Evolutionary conservation across 2,329 filamentous ascomycete genomes (phyloP), one percentile per base, ranked within the genome.

Genomic region (Penicillium frequentans): DNA sequence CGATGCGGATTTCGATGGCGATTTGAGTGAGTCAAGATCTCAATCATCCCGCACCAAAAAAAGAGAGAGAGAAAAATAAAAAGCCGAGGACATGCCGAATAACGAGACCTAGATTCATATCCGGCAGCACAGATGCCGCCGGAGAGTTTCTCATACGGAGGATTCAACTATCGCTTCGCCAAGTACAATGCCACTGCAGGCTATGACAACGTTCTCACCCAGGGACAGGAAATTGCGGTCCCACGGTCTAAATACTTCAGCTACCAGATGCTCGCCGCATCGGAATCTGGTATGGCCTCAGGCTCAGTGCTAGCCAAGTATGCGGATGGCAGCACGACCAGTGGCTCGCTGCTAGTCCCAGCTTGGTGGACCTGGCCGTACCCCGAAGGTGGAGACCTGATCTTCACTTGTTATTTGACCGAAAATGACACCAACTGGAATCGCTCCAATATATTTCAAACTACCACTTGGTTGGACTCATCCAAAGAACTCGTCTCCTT

Each of bases 331-430:
- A 70, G 63, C n/a, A 73, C 68, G 1, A 64, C 66, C 7, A 70
- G 68, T n/a, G 64, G 63, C 16, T 62, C 71, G 2, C 55, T 76
- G 14, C 64, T 75, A 1, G 69, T 75, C 3, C 71, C 73, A 29
- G 72, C 74, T 7, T 77, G 70, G 67, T 75, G 70, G 68, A 69
- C 63, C 11, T 77, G 74, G 73, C 74, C 74, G 3, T 76, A 77
- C 61, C 75, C 74, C 1, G 72, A 73, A 49, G 74, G 74, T 3
- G 75, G 75, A 23, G 75, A 77, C 44, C 61, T 77, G 16, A 65
- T 76, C 16, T 75, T 77, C 48, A 73, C 75, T 2, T 73, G 72
- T 60, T 72, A 71, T 16, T 56, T 73, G n/a, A 75, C 69, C 1
- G 74, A 75, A 55, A 65, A 59, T 14, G 66, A 59, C 14, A 66